Conservation (phyloP, 2,329 filamentous ascomycete genomes). For the Nemania sp. region DNA sequence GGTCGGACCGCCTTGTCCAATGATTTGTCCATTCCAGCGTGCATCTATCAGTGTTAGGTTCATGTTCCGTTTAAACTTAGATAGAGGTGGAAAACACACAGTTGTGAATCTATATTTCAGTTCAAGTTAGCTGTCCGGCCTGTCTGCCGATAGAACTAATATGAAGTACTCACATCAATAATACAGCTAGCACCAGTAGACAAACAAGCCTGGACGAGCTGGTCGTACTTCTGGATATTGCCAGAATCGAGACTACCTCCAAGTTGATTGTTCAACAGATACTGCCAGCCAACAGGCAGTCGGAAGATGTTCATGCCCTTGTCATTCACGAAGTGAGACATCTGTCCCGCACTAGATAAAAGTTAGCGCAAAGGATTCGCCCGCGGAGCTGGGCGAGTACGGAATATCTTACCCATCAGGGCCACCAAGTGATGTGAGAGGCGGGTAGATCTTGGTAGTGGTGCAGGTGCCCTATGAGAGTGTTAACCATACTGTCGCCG, state of each 20-base stretch:
- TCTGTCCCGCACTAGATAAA: conserved; percentile 46
- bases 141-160: background rate
- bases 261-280: conserved; percentile 41
- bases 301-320: conserved; percentile 58
- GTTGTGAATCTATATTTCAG: conserved; percentile 31
- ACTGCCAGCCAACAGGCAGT: conserved; percentile 56
- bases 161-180: conserved; percentile 45
- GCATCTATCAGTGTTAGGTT: too few species aligned
- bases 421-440: conserved; percentile 22
- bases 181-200: conserved; percentile 53
- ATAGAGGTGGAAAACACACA: too few species aligned
- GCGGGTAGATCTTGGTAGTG: conserved; percentile 14
- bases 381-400: background rate
- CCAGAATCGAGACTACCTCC: conserved; percentile 47
- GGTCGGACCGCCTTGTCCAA: conserved; percentile 65
- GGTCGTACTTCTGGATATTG: conserved; percentile 52
- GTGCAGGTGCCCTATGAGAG: conserved; percentile 24
- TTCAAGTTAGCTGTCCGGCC: background rate
- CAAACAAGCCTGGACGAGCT: conserved; percentile 54
- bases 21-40: conserved; percentile 62
- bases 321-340: conserved; percentile 59
- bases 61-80: too few species aligned
- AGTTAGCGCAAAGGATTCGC: background rate
- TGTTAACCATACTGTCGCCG: background rate
- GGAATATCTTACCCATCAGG: conserved; percentile 23